Percentiles rank a stretch among this genome's conserved stretches.
Evolutionary conservation across 2,329 filamentous ascomycete genomes (phyloP).

Genomic region (Didymosphaeria variabile): DNA sequence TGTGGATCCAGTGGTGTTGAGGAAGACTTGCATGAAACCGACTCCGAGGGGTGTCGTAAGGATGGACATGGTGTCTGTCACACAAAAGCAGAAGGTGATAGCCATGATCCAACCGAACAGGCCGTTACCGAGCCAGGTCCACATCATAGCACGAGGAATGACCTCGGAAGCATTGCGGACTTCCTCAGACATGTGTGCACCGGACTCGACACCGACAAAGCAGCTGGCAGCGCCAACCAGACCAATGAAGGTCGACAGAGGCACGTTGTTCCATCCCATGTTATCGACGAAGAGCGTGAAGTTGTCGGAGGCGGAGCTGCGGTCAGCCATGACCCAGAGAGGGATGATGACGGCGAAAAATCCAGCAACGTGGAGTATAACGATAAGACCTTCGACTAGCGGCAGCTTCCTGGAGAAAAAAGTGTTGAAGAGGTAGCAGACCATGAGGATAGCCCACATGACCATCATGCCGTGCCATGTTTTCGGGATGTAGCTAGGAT

Average conservation of each 20-base stretch:
- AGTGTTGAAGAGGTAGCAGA: conserved; percentile 56
- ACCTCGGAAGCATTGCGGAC: conserved; percentile 43
- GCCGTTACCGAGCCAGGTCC: conserved; percentile 50
- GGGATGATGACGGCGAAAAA: conserved; percentile 59
- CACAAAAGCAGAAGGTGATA: conserved; percentile 40
- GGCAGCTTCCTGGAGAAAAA: conserved; percentile 56
- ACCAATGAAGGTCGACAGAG: conserved; percentile 35
- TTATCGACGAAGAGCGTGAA: conserved; percentile 39
- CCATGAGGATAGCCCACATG: conserved; percentile 53
- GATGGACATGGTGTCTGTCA: conserved; percentile 10
- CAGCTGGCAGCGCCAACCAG: conserved; percentile 31
- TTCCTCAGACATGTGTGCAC: conserved; percentile 46
- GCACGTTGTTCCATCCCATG: conserved; percentile 36
- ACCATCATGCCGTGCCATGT: conserved; percentile 62
- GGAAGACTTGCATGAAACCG: conserved; percentile 25
- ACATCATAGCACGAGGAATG: conserved; percentile 54
- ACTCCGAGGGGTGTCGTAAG: conserved; percentile 12
- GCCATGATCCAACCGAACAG: conserved; percentile 50
- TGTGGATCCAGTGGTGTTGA: conserved; percentile 19
- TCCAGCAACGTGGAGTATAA: conserved; percentile 60
- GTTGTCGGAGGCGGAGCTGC: conserved; percentile 31
- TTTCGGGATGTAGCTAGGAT: conserved; percentile 48
- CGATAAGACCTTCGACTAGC: conserved; percentile 56
- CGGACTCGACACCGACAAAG: conserved; percentile 40
- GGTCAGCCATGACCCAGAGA: conserved; percentile 40